These are phyloP conservation scores for Dactylellina sp. DNA, from an alignment of 2,329 filamentous ascomycete species.

Conservation along the genomic window DNA sequence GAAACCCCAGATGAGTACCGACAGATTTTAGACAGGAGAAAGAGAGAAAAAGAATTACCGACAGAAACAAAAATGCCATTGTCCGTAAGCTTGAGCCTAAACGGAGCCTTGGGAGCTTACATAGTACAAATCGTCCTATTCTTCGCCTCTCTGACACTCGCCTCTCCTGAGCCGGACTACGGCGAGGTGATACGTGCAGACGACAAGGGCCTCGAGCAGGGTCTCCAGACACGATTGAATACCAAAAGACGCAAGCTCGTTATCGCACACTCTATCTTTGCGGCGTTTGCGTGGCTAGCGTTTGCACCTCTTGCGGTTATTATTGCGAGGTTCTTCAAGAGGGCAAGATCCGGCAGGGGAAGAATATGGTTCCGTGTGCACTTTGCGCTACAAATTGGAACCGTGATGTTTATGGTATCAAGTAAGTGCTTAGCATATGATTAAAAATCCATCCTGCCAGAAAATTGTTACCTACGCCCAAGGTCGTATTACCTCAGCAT, in stretches of 20 bases:
- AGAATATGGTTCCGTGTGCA: constrained; percentile 51
- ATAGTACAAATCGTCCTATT: not conserved
- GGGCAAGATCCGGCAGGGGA: constrained; percentile 22
- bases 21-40: too few relatives aligned
- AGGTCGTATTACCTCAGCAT: too few relatives aligned
- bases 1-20: too few relatives aligned
- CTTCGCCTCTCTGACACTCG: not conserved
- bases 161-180: constrained; percentile 28
- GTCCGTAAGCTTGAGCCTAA: too few relatives aligned
- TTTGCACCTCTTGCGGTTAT: constrained; percentile 41
- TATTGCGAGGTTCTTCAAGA: constrained; percentile 49
- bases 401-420: constrained; percentile 37
- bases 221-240: constrained; percentile 30
- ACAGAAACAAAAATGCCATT: too few relatives aligned
- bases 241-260: constrained; percentile 30
- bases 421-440: constrained; percentile 34
- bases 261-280: constrained; percentile 34
- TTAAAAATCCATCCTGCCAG: not conserved
- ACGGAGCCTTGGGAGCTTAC: too few relatives aligned
- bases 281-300: constrained; percentile 37
- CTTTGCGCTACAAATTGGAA: constrained; percentile 36
- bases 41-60: too few relatives aligned
- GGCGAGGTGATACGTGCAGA: constrained; percentile 42
- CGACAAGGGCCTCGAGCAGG: constrained; percentile 30
- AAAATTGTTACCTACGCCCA: too few relatives aligned